Evolutionary conservation across 2,329 filamentous ascomycete genomes (phyloP), one percentile per base, ranked within the genome.

Genomic region (Daldinia eschscholtzii): DNA sequence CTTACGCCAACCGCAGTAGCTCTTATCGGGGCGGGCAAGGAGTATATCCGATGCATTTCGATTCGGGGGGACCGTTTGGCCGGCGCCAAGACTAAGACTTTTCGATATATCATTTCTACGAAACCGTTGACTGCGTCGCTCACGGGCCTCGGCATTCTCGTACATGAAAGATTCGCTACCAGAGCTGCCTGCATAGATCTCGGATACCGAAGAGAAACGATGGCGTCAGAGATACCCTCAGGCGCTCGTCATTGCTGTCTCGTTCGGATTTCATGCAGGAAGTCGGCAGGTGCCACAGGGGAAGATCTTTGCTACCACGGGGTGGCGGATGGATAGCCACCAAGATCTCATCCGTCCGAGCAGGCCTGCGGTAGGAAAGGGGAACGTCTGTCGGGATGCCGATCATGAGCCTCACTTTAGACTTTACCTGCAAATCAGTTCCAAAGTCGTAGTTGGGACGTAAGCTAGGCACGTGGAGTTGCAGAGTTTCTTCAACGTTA

Each of bases 341-440:
- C 39, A 60, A 64, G 67, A 67, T 65, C 42, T 56, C 42, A 59
- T 61, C 50, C 64, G 59, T 50, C 26, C 37, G 18, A 65, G 42
- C 12, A 57, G 39, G 56, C 13, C 46, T 46, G 39, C 50, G 56
- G 44, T 65, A 65, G 64, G 61, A 56, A 68, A 7, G n/a, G 23
- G 50, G n/a, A 46, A 61, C 37, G 56, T 72, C 42, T 65, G 53
- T 61, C 52, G 46, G 57, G n/a, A 57, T 61, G 69, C 57, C 65
- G 69, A 73, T 72, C 68, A 60, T 63, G 70, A 75, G 73, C 74
- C 74, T 75, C 71, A 75, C 67, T 68, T 48, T 65, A 50, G 57
- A 57, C 9, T 46, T 28, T 65, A 35, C 39, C 33, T 42, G 66
- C 35, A 52, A 67, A 67, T 67, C 61, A 67, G 70, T 68, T 67